Evolutionary conservation across 495 filamentous ascomycete genomes (phyloP).

Genomic region (Trichoderma orchidacearum): DNA sequence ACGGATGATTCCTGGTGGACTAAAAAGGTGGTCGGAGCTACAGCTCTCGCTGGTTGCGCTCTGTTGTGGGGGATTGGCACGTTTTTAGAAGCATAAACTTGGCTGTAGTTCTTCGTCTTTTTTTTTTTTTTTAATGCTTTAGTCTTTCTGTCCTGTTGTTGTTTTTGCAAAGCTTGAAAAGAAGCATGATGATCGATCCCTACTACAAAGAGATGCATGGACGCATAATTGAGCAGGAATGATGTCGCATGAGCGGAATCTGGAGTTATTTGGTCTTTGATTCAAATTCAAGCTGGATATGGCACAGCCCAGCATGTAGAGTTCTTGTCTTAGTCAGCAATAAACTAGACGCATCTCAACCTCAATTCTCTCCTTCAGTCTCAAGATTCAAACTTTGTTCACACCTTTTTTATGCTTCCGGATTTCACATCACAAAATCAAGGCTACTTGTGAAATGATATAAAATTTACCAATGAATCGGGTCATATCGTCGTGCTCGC

Average conservation of each 20-base stretch:
- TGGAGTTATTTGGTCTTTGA: too few relatives aligned
- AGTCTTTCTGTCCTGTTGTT: too few relatives aligned
- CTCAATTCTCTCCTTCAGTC: neutral
- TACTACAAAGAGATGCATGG: too few relatives aligned
- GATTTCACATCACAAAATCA: neutral
- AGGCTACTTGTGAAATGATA: neutral
- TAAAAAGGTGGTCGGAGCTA: constrained; percentile 53
- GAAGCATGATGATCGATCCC: too few relatives aligned
- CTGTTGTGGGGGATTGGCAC: constrained; percentile 55
- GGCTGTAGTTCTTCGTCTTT: neutral
- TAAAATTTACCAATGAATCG: neutral
- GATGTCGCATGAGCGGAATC: too few relatives aligned
- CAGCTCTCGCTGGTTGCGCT: constrained; percentile 50
- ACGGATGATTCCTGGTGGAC: constrained; percentile 53
- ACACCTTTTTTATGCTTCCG: neutral
- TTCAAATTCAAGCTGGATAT: too few relatives aligned
- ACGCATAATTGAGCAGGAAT: too few relatives aligned
- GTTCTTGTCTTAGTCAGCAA: neutral
- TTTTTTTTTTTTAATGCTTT: neutral
- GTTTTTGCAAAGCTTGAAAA: too few relatives aligned
- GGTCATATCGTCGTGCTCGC: neutral
- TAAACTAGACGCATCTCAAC: neutral
- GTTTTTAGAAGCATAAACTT: constrained; percentile 21
- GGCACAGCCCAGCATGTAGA: too few relatives aligned
- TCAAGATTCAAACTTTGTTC: neutral